phyloP scores from a whole-genome alignment of 768 basidiomycete species.

The Rhodotorula sphaerocarpa region DNA sequence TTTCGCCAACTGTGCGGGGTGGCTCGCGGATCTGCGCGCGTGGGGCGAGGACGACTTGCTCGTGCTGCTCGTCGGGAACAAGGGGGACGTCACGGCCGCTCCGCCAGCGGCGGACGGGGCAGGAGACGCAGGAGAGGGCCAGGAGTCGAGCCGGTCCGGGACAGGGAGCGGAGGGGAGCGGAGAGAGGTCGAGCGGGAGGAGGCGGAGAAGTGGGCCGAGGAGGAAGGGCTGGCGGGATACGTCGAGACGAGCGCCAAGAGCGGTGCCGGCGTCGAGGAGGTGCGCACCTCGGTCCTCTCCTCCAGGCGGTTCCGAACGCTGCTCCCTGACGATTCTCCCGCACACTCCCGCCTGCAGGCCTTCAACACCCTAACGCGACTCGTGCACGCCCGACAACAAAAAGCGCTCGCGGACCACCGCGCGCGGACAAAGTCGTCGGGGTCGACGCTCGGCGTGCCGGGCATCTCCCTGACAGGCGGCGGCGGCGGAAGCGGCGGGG shows the following conservation, averaged over 20 bases:
- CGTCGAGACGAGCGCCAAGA: slow-evolving; percentile 37
- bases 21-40: slow-evolving; percentile 86
- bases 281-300: neutral
- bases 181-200: slow-evolving; percentile 27
- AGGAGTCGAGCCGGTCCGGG: too few relatives aligned
- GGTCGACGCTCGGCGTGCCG: slow-evolving; percentile 1
- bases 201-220: slow-evolving; percentile 28
- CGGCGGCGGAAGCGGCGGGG: too few relatives aligned
- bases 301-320: too few relatives aligned
- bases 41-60: slow-evolving; percentile 85
- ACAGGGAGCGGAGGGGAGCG: slow-evolving; percentile 11
- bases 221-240: slow-evolving; percentile 35
- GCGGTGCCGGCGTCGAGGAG: slow-evolving; percentile 36
- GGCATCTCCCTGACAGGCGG: too few relatives aligned
- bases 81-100: slow-evolving; percentile 55
- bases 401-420: slow-evolving; percentile 11
- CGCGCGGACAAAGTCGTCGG: neutral
- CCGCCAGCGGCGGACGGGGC: too few relatives aligned
- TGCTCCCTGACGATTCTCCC: neutral
- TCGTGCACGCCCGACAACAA: slow-evolving; percentile 16
- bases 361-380: slow-evolving; percentile 23
- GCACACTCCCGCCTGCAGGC: slow-evolving; percentile 5
- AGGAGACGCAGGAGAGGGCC: neutral
- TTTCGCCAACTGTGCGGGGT: slow-evolving; percentile 70
- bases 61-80: slow-evolving; percentile 52